Evolutionary conservation across 495 filamentous ascomycete genomes (phyloP).

Genomic region (Pyronema omphalodes): DNA sequence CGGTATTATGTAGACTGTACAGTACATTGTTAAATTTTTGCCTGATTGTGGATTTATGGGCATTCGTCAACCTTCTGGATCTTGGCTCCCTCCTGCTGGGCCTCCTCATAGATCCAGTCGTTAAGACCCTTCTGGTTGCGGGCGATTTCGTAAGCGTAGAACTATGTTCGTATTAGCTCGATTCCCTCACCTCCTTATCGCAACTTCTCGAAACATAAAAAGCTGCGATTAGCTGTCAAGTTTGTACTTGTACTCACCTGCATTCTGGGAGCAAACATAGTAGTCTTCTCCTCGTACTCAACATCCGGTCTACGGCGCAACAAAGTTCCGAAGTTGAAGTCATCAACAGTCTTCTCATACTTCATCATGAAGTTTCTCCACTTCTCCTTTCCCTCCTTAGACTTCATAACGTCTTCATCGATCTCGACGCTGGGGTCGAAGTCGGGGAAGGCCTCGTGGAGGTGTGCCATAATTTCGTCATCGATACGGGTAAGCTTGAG

Average conservation of each 20-base stretch:
- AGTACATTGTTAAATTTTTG: no score
- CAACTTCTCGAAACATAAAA: neutral
- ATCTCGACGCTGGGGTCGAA: constrained; percentile 66
- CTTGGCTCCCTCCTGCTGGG: constrained; percentile 30
- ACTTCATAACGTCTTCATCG: constrained; percentile 92
- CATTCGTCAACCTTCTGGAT: constrained; percentile 6
- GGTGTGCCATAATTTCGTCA: constrained; percentile 79
- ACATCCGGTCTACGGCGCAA: constrained; percentile 54
- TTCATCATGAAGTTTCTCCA: constrained; percentile 90
- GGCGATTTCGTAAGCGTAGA: constrained; percentile 92
- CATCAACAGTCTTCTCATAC: constrained; percentile 77
- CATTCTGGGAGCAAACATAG: constrained; percentile 93
- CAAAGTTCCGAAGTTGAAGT: constrained; percentile 97
- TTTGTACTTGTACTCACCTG: constrained; percentile 29
- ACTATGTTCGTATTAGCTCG: constrained; percentile 24
- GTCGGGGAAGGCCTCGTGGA: constrained; percentile 74
- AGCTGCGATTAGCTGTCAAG: no score
- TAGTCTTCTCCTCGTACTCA: constrained; percentile 77
- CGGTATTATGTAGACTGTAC: no score
- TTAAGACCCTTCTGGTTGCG: constrained; percentile 79
- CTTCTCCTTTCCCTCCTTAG: constrained; percentile 81
- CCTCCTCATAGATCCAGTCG: constrained; percentile 86
- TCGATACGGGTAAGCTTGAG: constrained; percentile 84
- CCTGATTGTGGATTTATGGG: no score
- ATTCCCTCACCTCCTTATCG: neutral